Evolutionary conservation across 2,329 filamentous ascomycete species (phyloP).

Genomic region (Apiospora arundinis): DNA sequence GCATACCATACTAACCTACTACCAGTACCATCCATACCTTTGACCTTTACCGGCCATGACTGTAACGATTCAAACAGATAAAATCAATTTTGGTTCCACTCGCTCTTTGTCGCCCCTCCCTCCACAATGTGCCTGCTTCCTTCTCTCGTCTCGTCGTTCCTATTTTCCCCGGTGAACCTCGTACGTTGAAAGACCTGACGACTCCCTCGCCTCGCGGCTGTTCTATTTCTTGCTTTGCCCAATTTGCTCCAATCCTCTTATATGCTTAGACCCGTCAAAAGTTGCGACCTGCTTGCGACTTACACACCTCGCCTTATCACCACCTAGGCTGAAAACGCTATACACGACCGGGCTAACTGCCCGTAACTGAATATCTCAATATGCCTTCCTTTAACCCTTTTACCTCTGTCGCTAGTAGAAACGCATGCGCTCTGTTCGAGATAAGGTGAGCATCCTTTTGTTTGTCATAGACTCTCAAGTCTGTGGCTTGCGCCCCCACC

Average conservation of each 20-base stretch:
- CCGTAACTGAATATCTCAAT: slow-evolving; percentile 4
- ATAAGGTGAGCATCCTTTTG: slow-evolving; percentile 37
- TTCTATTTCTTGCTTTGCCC: slow-evolving; percentile 1
- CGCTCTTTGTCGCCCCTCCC: slow-evolving; percentile 6
- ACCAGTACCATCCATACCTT: neutral
- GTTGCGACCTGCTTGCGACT: slow-evolving; percentile 10
- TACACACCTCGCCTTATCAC: neutral
- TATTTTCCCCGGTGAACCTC: slow-evolving; percentile 15
- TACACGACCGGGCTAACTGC: slow-evolving; percentile 3
- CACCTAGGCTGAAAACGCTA: slow-evolving; percentile 9
- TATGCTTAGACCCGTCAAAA: neutral
- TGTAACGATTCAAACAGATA: slow-evolving; percentile 15
- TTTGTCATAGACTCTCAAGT: neutral
- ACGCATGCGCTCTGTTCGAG: slow-evolving; percentile 42
- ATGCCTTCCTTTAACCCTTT: slow-evolving; percentile 44
- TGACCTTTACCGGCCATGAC: neutral
- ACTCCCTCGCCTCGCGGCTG: neutral
- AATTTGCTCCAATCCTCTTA: neutral
- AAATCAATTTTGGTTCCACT: slow-evolving; percentile 16
- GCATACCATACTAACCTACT: no score
- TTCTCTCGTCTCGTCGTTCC: slow-evolving; percentile 14
- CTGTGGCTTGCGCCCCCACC: neutral
- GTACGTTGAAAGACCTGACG: slow-evolving; percentile 17
- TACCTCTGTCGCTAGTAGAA: slow-evolving; percentile 38
- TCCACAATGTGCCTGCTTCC: slow-evolving; percentile 7